Conservation (phyloP, 2,329 filamentous ascomycete genomes). For the Ophiognomonia clavigignenti-juglandacearum region DNA sequence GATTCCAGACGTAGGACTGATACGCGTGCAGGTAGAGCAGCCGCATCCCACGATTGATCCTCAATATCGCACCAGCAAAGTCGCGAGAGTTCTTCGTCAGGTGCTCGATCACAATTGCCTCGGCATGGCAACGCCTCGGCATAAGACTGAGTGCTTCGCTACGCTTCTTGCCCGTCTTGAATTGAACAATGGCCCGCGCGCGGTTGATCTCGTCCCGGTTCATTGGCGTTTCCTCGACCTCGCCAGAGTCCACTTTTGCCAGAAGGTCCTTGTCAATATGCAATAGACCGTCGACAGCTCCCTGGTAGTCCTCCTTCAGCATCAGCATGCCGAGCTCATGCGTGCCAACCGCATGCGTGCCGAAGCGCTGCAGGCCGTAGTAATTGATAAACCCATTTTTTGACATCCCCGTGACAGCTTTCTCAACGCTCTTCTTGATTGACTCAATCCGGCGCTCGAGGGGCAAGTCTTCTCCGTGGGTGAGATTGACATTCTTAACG, state of each 20-base stretch:
- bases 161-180: constrained; percentile 54
- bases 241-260: constrained; percentile 42
- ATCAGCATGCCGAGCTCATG: constrained; percentile 82
- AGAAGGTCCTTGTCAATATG: constrained; percentile 63
- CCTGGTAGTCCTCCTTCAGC: constrained; percentile 74
- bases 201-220: constrained; percentile 74
- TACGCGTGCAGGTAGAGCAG: constrained; percentile 98
- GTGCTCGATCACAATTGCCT: constrained; percentile 81
- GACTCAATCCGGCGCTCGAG: constrained; percentile 42
- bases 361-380: constrained; percentile 95
- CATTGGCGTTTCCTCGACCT: constrained; percentile 40
- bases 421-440: constrained; percentile 45
- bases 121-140: constrained; percentile 50
- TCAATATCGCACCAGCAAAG: constrained; percentile 73
- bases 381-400: constrained; percentile 91
- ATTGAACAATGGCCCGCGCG: constrained; percentile 72
- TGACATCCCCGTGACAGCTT: constrained; percentile 62
- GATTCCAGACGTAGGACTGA: constrained; percentile 93
- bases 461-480: constrained; percentile 35
- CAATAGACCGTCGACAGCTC: constrained; percentile 73
- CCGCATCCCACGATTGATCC: constrained; percentile 75
- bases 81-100: constrained; percentile 61
- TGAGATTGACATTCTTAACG: constrained; percentile 74
- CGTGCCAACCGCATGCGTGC: constrained; percentile 80
- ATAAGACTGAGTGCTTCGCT: too few species aligned